A percentile compares a stretch with the other conserved stretches of the same genome.
phyloP scores from a whole-genome alignment of 768 basidiomycete species.

The Suillus sp. region DNA sequence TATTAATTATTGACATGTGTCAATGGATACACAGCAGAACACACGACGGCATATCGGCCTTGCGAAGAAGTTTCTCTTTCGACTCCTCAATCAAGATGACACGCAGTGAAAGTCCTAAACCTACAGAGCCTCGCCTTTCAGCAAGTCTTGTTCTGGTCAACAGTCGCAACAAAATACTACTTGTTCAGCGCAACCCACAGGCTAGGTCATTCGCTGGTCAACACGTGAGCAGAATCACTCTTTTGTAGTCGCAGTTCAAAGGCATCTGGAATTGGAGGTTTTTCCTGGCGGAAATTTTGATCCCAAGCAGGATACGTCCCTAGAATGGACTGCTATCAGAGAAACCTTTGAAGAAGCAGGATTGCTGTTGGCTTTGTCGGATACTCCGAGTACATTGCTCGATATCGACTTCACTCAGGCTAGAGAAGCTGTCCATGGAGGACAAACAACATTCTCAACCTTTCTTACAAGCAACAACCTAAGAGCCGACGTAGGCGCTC shows the following conservation, averaged over 20 bases:
- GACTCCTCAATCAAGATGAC: neutral
- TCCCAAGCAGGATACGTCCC: constrained; percentile 55
- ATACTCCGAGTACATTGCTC: constrained; percentile 20
- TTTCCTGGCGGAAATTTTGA: constrained; percentile 79
- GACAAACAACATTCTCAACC: constrained; percentile 48
- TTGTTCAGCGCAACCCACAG: constrained; percentile 70
- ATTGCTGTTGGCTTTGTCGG: constrained; percentile 55
- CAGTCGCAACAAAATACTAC: constrained; percentile 62
- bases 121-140: constrained; percentile 53
- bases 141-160: constrained; percentile 71
- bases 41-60: neutral
- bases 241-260: constrained; percentile 9
- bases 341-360: constrained; percentile 82
- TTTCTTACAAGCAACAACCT: constrained; percentile 54
- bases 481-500: constrained; percentile 43
- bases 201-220: constrained; percentile 66
- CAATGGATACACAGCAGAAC: neutral
- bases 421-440: constrained; percentile 57
- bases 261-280: constrained; percentile 45
- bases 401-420: constrained; percentile 51
- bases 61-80: neutral
- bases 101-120: neutral
- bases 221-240: constrained; percentile 47
- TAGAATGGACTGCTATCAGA: constrained; percentile 65
- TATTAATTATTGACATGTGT: neutral